Base-by-base conservation (phyloP, 1,284 basidiomycete species). In the Ganoderma boninense region DNA sequence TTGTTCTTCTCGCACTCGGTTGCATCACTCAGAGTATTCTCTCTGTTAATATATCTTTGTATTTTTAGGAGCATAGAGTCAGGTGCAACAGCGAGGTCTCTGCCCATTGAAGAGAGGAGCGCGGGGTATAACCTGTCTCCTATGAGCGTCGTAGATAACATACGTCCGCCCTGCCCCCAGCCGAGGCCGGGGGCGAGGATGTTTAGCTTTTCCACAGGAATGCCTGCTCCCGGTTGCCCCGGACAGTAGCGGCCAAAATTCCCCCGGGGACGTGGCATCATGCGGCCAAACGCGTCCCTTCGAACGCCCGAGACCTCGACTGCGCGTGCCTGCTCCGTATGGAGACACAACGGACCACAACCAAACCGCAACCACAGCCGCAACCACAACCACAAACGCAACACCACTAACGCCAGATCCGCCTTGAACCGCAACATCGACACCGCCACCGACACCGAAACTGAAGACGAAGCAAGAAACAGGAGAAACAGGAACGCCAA, bases 121-220 rank as follows among this genome's bases (percentile, higher is more conserved):
- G 72, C 62, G 72, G 72, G 72, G 69, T 71, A 64, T 67, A 73
- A 73, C 72, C 72, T 73, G 72, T 70, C 72, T 62, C 69, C 69
- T 70, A 54, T 44, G 65, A 68, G 69, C 72, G 72, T 65, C 69
- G 72, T 69, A 73, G 72, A 73, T 68, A 44, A 73, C 68, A 69
- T 71, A 73, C 72, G 69, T 68, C 69, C 72, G 72, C 72, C 70
- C 69, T 69, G 69, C 69, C 69, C 69, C 61, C 26, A 56, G 38
- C 4, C 46, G 29, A n/a, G 20, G n/a, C 46, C 46, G 20, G 66
- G 72, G 69, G 56, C 16, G 65, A 69, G 69, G 69, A 62, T 66
- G 60, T 62, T 62, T 40, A 62, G 40, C 40, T 62, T 40, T 1
- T 62, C 2, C 60, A 62, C 71, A 73, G 72, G 72, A 61, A 71